Evolutionary conservation across 1,139 yeast species (phyloP).

Genomic region (Protomyces gravidus): DNA sequence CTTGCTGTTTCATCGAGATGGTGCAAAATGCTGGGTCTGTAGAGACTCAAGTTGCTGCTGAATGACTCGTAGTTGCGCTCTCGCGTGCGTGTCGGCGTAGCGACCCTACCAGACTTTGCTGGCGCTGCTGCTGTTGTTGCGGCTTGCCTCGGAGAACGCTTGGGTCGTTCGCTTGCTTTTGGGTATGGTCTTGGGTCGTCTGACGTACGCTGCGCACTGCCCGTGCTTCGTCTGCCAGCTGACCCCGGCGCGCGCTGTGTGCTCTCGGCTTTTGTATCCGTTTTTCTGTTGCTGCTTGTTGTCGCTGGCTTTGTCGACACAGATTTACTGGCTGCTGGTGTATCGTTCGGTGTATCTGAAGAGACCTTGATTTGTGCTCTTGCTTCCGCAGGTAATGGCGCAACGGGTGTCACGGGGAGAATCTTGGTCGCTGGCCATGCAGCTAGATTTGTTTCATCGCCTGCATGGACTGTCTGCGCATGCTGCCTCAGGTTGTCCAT

Average conservation of each 20-base stretch:
- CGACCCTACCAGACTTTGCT: not conserved
- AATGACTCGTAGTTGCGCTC: not conserved
- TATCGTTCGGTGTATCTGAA: not conserved
- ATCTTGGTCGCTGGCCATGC: constrained; percentile 1
- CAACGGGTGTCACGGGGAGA: not conserved
- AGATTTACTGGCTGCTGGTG: not conserved
- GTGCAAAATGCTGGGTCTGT: not conserved
- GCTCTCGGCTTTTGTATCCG: not conserved
- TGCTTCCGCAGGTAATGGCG: not conserved
- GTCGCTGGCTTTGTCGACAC: not conserved
- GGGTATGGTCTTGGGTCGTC: not conserved
- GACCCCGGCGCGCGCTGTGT: not conserved
- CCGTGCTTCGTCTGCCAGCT: not conserved
- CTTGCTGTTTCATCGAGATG: not conserved
- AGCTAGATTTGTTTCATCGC: constrained; percentile 34
- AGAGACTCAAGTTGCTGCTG: not conserved
- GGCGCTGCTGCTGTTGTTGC: not conserved
- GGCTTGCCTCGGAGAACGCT: not conserved
- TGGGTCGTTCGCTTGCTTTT: not conserved
- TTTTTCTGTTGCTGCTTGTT: not conserved
- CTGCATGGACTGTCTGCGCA: constrained; percentile 90
- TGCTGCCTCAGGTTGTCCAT: constrained; percentile 88
- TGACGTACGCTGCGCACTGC: not conserved
- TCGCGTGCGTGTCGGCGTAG: not conserved
- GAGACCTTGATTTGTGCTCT: not conserved